phyloP scores from a whole-genome alignment of 2,329 filamentous ascomycete species.

The Trichoderma semiorbis region DNA sequence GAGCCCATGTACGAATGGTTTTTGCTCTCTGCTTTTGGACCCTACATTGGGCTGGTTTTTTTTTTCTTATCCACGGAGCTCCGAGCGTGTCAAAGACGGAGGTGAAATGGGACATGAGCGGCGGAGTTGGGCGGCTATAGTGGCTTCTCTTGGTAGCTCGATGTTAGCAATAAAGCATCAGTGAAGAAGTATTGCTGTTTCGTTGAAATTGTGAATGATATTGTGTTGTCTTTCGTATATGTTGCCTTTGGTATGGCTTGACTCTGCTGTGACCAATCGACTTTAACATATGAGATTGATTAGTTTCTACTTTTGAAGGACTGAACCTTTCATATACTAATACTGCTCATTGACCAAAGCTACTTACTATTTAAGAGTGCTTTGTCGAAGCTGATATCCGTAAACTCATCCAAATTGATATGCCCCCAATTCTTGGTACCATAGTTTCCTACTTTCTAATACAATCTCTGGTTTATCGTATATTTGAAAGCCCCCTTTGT shows the following conservation, averaged over 20 bases:
- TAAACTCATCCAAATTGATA: conserved; percentile 18
- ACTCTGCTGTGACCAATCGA: not conserved
- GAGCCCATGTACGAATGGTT: conserved; percentile 23
- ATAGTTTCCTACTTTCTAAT: conserved; percentile 20
- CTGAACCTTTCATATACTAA: not conserved
- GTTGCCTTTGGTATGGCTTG: not conserved
- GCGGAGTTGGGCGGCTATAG: conserved; percentile 33
- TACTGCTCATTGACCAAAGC: not conserved
- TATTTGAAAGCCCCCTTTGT: not conserved
- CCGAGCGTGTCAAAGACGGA: conserved; percentile 5
- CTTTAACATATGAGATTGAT: not conserved
- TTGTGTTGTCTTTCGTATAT: not conserved
- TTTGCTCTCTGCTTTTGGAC: conserved; percentile 13
- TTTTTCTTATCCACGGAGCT: not conserved
- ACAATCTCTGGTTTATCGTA: not conserved
- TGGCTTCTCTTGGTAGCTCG: conserved; percentile 26
- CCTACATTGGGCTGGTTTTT: not conserved
- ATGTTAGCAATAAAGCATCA: conserved; percentile 14
- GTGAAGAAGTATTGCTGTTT: conserved; percentile 16
- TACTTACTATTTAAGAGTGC: not conserved
- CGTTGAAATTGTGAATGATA: not conserved
- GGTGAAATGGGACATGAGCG: conserved; percentile 30
- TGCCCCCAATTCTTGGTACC: conserved; percentile 16
- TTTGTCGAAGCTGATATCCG: conserved; percentile 15
- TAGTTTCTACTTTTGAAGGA: not conserved